phyloP scores from a whole-genome alignment of 2,329 filamentous ascomycete genomes.

The Fonsecaea pugnacius region DNA sequence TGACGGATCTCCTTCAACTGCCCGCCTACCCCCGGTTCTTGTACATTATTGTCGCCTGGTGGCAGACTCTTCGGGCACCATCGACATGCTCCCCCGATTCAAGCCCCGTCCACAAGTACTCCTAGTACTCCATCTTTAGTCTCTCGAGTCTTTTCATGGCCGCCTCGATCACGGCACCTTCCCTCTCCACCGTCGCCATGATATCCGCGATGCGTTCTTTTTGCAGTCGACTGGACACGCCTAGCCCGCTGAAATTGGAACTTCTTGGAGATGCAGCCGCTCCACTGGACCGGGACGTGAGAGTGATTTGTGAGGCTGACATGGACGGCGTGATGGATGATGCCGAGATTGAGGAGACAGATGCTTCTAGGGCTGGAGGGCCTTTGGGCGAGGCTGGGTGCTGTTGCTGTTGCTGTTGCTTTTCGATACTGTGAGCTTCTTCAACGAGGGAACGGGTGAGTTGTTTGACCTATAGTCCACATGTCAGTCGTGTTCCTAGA shows the following conservation, averaged over 20 bases:
- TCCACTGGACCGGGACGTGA: slow-evolving; percentile 37
- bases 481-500: slow-evolving; percentile 11
- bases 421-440: slow-evolving; percentile 44
- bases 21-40: not conserved
- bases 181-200: slow-evolving; percentile 56
- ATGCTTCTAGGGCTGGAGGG: slow-evolving; percentile 13
- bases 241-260: slow-evolving; percentile 12
- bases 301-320: slow-evolving; percentile 32
- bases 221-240: slow-evolving; percentile 44
- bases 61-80: not conserved
- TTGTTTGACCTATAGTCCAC: slow-evolving; percentile 45
- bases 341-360: slow-evolving; percentile 20
- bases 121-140: slow-evolving; percentile 33
- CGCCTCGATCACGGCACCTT: slow-evolving; percentile 41
- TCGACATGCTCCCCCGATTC: not conserved
- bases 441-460: slow-evolving; percentile 45
- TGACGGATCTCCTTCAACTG: not conserved
- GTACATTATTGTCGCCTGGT: not conserved
- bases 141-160: slow-evolving; percentile 34
- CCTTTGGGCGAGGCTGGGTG: slow-evolving; percentile 29
- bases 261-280: slow-evolving; percentile 7
- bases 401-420: slow-evolving; percentile 37
- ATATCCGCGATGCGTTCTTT: slow-evolving; percentile 53
- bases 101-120: slow-evolving; percentile 6
- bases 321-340: slow-evolving; percentile 23